These are phyloP conservation scores for Butyriboletus appendiculatus DNA, from an alignment of 1,284 basidiomycete species.

Conservation along the genomic window DNA sequence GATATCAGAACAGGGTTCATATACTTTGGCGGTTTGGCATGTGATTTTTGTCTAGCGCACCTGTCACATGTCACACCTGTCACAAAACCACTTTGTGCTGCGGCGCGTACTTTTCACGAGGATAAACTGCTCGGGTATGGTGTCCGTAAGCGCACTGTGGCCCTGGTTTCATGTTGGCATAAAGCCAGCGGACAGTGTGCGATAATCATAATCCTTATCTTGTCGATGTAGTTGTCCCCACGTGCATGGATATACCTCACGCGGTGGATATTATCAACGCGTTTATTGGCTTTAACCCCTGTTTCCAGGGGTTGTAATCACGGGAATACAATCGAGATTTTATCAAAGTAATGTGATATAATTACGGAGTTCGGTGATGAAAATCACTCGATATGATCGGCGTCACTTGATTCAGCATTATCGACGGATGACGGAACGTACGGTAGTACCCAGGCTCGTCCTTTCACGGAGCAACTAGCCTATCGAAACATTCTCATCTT, in stretches of 20 bases:
- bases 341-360: too few species aligned
- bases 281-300: conserved; percentile 10
- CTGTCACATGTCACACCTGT: conserved; percentile 28
- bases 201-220: neutral
- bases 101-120: conserved; percentile 7
- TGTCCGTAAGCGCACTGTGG: too few species aligned
- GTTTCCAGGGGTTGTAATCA: conserved; percentile 21
- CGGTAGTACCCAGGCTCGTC: too few species aligned
- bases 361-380: too few species aligned
- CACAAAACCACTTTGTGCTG: conserved; percentile 12
- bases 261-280: neutral
- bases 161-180: conserved; percentile 1
- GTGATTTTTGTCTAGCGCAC: conserved; percentile 23
- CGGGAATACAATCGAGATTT: conserved; percentile 5
- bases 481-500: too few species aligned
- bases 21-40: conserved; percentile 24
- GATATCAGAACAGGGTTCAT: conserved; percentile 30
- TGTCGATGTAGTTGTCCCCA: neutral
- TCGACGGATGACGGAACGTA: too few species aligned
- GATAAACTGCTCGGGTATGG: neutral
- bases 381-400: conserved; percentile 7
- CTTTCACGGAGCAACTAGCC: too few species aligned
- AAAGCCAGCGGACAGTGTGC: neutral
- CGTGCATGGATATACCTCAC: too few species aligned
- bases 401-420: too few species aligned